These are phyloP conservation scores for Fraxinus pennsylvanica DNA, from an alignment of 257 asterid species.

Conservation along the genomic window DNA sequence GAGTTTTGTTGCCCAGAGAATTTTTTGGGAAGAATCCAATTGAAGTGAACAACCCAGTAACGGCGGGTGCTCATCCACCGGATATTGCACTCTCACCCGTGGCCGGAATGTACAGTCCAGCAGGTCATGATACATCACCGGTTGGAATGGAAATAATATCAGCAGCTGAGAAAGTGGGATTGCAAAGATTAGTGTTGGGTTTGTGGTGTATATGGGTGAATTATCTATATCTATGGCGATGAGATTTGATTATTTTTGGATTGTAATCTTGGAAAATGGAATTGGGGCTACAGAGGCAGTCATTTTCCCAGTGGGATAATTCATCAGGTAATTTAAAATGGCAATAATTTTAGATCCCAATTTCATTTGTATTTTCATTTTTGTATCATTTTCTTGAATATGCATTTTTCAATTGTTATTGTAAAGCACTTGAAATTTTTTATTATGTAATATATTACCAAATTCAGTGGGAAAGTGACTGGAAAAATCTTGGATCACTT, in stretches of 20 bases:
- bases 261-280: slow-evolving; percentile 25
- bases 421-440: slow-evolving; percentile 39
- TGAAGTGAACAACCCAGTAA: slow-evolving; percentile 39
- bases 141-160: slow-evolving; percentile 47
- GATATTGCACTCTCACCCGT: slow-evolving; percentile 51
- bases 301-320: slow-evolving; percentile 39
- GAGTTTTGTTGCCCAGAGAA: slow-evolving; percentile 71
- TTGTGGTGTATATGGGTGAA: slow-evolving; percentile 52
- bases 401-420: slow-evolving; percentile 34
- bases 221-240: slow-evolving; percentile 34
- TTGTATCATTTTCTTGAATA: slow-evolving; percentile 24
- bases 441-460: slow-evolving; percentile 20
- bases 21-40: slow-evolving; percentile 63
- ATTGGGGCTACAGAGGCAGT: slow-evolving; percentile 24
- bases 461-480: slow-evolving; percentile 22
- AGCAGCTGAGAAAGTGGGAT: slow-evolving; percentile 21
- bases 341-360: slow-evolving; percentile 20
- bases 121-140: slow-evolving; percentile 58
- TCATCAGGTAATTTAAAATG: slow-evolving; percentile 24
- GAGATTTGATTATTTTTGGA: slow-evolving; percentile 31
- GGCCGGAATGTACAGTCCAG: slow-evolving; percentile 40
- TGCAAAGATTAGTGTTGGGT: slow-evolving; percentile 36
- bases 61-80: slow-evolving; percentile 58
- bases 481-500: not conserved
- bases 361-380: slow-evolving; percentile 18